Conservation (phyloP, 2,329 filamentous ascomycete species). For the Zymoseptoria ardabiliae region DNA sequence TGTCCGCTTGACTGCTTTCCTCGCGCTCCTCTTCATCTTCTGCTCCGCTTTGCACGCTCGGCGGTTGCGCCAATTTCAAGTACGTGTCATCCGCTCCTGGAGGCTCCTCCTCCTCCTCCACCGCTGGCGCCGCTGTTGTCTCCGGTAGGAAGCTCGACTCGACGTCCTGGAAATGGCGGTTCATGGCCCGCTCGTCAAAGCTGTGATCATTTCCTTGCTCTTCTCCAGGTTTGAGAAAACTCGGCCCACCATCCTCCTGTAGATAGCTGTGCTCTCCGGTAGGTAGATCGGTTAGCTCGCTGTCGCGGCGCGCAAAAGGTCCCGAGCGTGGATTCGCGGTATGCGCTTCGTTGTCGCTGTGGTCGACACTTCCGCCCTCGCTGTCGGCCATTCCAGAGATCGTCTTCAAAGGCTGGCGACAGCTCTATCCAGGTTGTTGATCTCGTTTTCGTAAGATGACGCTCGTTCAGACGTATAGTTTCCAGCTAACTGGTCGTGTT, state of each 20-base stretch:
- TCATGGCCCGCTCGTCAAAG: constrained; percentile 53
- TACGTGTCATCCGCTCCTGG: constrained; percentile 41
- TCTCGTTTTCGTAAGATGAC: not conserved
- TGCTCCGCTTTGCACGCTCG: not conserved
- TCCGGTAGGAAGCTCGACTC: constrained; percentile 59
- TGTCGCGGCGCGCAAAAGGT: constrained; percentile 11
- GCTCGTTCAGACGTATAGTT: not conserved
- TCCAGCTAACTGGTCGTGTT: not conserved
- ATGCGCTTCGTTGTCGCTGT: not conserved
- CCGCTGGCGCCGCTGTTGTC: constrained; percentile 30
- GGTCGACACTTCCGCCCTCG: not conserved
- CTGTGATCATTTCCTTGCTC: constrained; percentile 22
- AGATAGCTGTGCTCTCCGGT: constrained; percentile 35
- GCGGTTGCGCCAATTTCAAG: constrained; percentile 26
- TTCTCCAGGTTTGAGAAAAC: constrained; percentile 1
- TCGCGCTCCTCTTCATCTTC: constrained; percentile 12
- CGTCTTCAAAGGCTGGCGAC: not conserved
- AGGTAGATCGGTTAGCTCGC: constrained; percentile 35
- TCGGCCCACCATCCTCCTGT: constrained; percentile 10
- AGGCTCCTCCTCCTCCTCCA: constrained; percentile 14
- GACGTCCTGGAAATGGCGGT: constrained; percentile 52
- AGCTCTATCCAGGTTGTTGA: not conserved
- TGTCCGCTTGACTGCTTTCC: constrained; percentile 21
- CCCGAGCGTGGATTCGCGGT: not conserved
- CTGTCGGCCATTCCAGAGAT: not conserved